These are phyloP conservation scores for Cokeromyces recurvatus DNA, from an alignment of 371 early-diverging fungal species.

Conservation along the genomic window DNA sequence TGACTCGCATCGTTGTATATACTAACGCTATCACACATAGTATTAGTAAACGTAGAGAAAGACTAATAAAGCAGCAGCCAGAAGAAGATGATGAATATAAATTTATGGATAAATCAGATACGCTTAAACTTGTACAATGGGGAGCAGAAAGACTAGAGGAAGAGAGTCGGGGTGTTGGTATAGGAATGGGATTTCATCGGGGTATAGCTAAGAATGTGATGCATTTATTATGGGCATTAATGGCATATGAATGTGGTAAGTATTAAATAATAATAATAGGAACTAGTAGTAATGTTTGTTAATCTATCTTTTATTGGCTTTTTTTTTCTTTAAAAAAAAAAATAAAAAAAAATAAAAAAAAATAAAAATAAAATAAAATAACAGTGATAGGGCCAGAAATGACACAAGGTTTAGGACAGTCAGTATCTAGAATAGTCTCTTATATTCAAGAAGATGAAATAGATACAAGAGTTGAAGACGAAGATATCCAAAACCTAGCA, in stretches of 20 bases:
- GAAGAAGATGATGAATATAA: constrained; percentile 4
- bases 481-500: constrained; percentile 38
- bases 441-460: constrained; percentile 41
- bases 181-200: constrained; percentile 42
- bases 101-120: constrained; percentile 27
- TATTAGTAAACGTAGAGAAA: constrained; percentile 11
- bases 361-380: too few species aligned
- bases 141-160: constrained; percentile 41
- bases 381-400: constrained; percentile 26
- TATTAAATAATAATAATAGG: too few species aligned
- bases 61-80: background rate
- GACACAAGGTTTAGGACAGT: constrained; percentile 25
- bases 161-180: constrained; percentile 37
- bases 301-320: too few species aligned
- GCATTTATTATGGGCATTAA: constrained; percentile 39
- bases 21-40: constrained; percentile 33
- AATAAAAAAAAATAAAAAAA: too few species aligned
- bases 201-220: constrained; percentile 41
- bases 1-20: constrained; percentile 34
- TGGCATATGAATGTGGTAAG: constrained; percentile 31
- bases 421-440: constrained; percentile 33
- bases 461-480: constrained; percentile 26
- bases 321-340: too few species aligned
- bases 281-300: too few species aligned
- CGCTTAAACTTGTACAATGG: constrained; percentile 28